These are phyloP conservation scores for Coleophoma crateriformis DNA, from an alignment of 2,329 filamentous ascomycete genomes.

Conservation along the genomic window DNA sequence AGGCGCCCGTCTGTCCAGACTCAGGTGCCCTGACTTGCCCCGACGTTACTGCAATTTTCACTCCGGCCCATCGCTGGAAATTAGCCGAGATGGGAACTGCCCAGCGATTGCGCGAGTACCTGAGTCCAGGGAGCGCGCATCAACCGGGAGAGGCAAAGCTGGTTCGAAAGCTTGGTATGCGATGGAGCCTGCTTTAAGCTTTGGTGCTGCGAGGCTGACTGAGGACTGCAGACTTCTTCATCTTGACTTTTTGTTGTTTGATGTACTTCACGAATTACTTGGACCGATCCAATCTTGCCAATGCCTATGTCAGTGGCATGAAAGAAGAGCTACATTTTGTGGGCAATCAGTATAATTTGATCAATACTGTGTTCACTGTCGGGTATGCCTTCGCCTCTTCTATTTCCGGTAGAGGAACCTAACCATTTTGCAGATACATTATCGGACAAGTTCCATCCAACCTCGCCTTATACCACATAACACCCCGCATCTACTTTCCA, in stretches of 20 bases:
- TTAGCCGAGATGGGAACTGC: background rate
- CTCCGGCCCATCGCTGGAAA: background rate
- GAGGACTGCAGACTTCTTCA: conserved; percentile 20
- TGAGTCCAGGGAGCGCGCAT: background rate
- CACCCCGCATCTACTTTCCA: conserved; percentile 59
- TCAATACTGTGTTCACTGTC: conserved; percentile 41
- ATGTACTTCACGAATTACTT: conserved; percentile 33
- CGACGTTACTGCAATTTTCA: background rate
- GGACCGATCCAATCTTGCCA: conserved; percentile 44
- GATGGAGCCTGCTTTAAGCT: background rate
- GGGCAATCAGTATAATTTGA: conserved; percentile 44
- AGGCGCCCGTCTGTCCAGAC: background rate
- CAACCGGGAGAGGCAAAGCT: conserved; percentile 17
- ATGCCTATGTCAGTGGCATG: conserved; percentile 50
- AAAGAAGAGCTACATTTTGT: conserved; percentile 43
- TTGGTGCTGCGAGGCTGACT: conserved; percentile 26
- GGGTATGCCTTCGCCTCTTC: conserved; percentile 12
- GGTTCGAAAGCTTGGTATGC: conserved; percentile 18
- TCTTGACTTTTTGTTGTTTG: conserved; percentile 31
- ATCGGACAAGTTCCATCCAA: conserved; percentile 58
- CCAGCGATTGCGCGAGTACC: background rate
- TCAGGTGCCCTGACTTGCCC: background rate
- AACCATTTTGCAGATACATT: conserved; percentile 29
- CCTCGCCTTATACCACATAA: conserved; percentile 56
- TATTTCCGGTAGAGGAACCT: background rate